These are phyloP conservation scores for Kwoniella shivajii DNA, from an alignment of 1,284 basidiomycete species.

Conservation along the genomic window DNA sequence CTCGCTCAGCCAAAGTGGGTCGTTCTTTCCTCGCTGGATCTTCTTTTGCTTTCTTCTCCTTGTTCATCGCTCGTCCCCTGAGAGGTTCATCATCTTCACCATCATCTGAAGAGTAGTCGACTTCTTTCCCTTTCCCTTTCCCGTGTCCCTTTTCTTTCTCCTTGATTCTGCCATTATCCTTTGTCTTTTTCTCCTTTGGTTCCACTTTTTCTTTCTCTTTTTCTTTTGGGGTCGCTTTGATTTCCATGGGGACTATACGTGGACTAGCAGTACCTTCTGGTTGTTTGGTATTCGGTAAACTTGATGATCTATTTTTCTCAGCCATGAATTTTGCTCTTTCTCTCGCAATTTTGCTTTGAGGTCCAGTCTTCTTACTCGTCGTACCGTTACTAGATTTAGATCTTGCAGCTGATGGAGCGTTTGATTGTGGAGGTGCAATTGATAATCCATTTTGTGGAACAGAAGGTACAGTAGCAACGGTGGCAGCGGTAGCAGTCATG, in stretches of 20 bases:
- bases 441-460: slow-evolving; percentile 1
- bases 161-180: neutral
- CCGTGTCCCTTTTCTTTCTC: neutral
- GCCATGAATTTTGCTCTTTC: slow-evolving; percentile 22
- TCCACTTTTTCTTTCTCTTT: neutral
- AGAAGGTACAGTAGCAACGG: too few species aligned
- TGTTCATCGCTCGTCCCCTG: neutral
- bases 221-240: neutral
- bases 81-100: neutral
- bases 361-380: slow-evolving; percentile 1
- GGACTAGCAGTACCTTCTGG: slow-evolving; percentile 19
- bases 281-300: slow-evolving; percentile 15
- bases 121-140: slow-evolving; percentile 5
- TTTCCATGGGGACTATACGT: neutral
- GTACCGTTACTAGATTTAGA: neutral
- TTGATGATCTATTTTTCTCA: slow-evolving; percentile 12
- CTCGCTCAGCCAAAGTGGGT: neutral
- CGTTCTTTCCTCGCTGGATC: neutral
- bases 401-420: neutral
- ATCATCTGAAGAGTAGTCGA: slow-evolving; percentile 9
- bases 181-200: neutral
- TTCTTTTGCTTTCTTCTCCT: neutral
- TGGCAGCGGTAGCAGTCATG: too few species aligned
- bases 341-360: slow-evolving; percentile 18
- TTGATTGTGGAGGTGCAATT: neutral